These are phyloP conservation scores for Penium margaritaceum DNA, from an alignment of 139 green algal genomes.

Conservation along the genomic window DNA sequence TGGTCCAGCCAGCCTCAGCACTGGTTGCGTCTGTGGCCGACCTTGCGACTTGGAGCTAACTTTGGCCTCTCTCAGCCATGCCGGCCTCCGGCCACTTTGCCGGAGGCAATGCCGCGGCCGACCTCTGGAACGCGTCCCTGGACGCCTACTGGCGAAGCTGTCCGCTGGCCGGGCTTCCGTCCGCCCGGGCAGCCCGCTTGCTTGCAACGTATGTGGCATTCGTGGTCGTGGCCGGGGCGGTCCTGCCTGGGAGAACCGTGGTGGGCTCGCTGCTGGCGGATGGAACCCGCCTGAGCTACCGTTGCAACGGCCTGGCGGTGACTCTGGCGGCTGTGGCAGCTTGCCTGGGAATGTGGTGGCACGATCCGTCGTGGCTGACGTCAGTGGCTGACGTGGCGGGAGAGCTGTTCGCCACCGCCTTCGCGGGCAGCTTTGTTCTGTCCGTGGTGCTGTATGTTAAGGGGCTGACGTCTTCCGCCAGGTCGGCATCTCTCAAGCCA, in stretches of 20 bases:
- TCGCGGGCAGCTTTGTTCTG: constrained; percentile 1
- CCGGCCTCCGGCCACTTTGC: no score
- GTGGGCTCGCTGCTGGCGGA: constrained; percentile 5
- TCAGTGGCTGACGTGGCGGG: constrained; percentile 25
- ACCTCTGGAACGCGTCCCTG: no score
- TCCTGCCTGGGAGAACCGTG: constrained; percentile 6
- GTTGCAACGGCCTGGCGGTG: constrained; percentile 17
- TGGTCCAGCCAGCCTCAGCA: no score
- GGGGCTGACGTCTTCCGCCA: not conserved
- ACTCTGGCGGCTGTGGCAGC: not conserved
- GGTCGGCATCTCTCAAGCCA: not conserved
- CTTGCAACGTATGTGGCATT: constrained; percentile 7
- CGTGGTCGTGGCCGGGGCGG: not conserved
- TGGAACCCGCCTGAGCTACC: constrained; percentile 19
- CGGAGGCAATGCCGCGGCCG: no score
- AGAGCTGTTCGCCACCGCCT: constrained; percentile 30
- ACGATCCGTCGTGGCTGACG: no score
- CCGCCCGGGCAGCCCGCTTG: no score
- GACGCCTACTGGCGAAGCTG: no score
- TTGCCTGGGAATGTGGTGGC: not conserved
- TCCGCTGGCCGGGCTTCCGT: no score
- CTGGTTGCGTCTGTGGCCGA: no score
- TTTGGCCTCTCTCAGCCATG: no score
- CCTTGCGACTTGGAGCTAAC: no score
- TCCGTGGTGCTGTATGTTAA: not conserved